Evolutionary conservation across 2,329 filamentous ascomycete genomes (phyloP), one percentile per base, ranked within the genome.

Genomic region (Ceratocystis diversiconidia): DNA sequence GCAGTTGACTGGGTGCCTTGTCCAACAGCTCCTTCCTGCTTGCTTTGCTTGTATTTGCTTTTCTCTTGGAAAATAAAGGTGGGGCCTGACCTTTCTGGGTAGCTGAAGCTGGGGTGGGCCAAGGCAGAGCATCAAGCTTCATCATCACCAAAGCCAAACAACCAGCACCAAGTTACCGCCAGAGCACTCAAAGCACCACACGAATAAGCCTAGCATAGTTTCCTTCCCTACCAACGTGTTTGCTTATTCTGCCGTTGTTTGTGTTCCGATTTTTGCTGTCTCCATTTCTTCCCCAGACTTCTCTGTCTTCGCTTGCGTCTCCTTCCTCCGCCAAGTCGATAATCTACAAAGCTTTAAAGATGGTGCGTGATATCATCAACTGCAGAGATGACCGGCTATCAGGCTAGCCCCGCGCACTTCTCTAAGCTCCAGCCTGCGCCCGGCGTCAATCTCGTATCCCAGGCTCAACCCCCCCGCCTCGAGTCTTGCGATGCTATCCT

Each of bases 91-190:
- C 52, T 59, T 59, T 36, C 52, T 64, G 52, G 19, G 28, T 30
- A 68, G 66, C 66, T 64, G 52, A 62, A 66, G 41, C 52, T 63
- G 30, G 55, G 50, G 61, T 65, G 19, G 52, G 62, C 62, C 67
- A 61, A 68, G 64, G 64, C 65, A 66, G 62, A 66, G 55, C 67
- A 65, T 63, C 50, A 57, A 69, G 66, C 66, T 69, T 65, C 66
- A 67, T 68, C 67, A 67, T 63, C 65, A 48, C 59, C 63, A 65
- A 32, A 43, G 44, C 36, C 46, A 22, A 19, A 28, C 10, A 30
- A 50, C 43, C 61, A 41, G 36, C 36, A 32, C 30, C 7, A 32
- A 32, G 30, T 8, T 22, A 46, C 43, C 25, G 32, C 10, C 60
- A 28, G 10, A 30, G 44, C 43, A 36, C 41, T 12, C 61, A 46